Evolutionary conservation across 441 rosid genomes (phyloP), one percentile per base, ranked within the genome.

Genomic region (Gossypium gossypioides): DNA sequence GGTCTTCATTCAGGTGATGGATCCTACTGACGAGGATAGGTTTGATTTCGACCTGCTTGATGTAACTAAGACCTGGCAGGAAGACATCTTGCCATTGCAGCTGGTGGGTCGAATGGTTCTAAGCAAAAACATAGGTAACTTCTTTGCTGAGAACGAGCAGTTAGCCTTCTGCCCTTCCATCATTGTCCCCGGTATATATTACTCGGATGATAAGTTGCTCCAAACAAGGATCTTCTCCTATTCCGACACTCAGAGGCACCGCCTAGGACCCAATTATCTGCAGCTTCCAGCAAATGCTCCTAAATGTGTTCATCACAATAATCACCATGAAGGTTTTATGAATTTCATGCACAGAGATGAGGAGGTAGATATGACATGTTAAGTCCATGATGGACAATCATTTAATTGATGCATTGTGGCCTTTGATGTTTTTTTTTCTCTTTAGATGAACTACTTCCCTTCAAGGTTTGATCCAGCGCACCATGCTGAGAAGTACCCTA

Each of bases 1-100:
- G 75, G 90, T 95, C 50, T 91, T 75, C 81, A 77, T 95, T 78
- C 97, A 95, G 84, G 80, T 76, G 24, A 91, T 95, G 2, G 97
- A 95, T 84, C 92, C 97, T 57, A 86, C 63, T 34, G 81, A 89
- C 7, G 97, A 95, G 80, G 92, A 95, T 67, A 84, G 59, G 71
- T 88, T 84, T 51, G 97, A 92, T 76, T 95, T 95, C 16, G 96
- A 95, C 40, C 99, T 97, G 0, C 96, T 95, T 68, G 97, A 92
- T 86, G 94, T 86, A 16, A 95, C 99, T 71, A 92, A 87, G 85
- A 89, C 82, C 68, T 95, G 97, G 97, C 97, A 97, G 46, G 99
- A 94, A 74, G 97, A 94, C 76, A 78, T 91, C 75, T 70, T 94
- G 72, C 99, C 99, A 22, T 71, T 92, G 77, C 96, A 88, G 72